Percentiles rank a stretch among this genome's conserved stretches.
Conservation (phyloP, 2,329 filamentous ascomycete genomes). For the Dactylellina cionopaga region DNA sequence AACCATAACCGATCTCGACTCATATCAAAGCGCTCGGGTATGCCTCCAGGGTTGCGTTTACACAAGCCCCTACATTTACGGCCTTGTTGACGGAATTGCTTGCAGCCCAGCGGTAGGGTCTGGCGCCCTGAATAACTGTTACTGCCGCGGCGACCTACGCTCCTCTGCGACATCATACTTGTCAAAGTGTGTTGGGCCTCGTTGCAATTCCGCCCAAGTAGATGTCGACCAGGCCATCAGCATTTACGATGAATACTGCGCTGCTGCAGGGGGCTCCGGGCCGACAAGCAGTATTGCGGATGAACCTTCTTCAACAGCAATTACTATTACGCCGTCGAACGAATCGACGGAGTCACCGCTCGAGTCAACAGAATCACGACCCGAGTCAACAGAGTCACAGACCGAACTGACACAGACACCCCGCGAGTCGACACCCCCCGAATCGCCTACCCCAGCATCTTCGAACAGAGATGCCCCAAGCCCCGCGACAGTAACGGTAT, state of each 20-base stretch:
- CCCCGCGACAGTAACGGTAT: slow-evolving; percentile 1
- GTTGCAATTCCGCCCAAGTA: slow-evolving; percentile 2
- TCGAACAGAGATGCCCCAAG: neutral
- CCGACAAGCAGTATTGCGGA: neutral
- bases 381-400: too few species aligned
- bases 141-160: slow-evolving; percentile 1
- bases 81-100: neutral
- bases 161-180: neutral
- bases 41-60: neutral
- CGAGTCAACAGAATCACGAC: too few species aligned
- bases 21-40: neutral
- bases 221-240: slow-evolving; percentile 1
- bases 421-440: neutral
- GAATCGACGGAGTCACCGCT: too few species aligned
- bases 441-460: neutral
- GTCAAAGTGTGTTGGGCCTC: slow-evolving; percentile 1
- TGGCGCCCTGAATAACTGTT: neutral
- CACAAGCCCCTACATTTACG: neutral
- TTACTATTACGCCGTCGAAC: too few species aligned
- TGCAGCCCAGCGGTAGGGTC: neutral
- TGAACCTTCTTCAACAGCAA: neutral
- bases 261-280: neutral
- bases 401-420: neutral
- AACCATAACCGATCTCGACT: neutral
- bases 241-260: slow-evolving; percentile 5